Conservation (phyloP, 441 rosid species). For the Bruguiera hainesii region DNA sequence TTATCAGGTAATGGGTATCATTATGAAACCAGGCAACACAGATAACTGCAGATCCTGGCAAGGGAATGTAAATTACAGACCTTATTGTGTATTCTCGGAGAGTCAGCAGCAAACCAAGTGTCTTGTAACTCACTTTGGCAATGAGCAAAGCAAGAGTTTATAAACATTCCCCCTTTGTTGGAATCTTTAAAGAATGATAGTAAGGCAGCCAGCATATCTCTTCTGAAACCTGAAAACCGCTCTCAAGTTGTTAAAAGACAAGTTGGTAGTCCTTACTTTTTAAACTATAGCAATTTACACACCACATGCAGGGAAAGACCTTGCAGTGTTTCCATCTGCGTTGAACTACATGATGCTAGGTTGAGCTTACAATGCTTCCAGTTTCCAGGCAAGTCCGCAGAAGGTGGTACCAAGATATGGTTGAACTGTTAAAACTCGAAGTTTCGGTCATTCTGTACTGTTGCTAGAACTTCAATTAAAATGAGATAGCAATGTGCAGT, state of each 20-base stretch:
- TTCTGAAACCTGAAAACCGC: conserved; percentile 60
- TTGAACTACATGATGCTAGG: conserved; percentile 47
- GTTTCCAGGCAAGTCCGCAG: conserved; percentile 72
- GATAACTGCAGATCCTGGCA: neutral
- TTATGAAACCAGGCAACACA: neutral
- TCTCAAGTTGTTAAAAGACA: neutral
- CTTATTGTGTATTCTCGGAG: conserved; percentile 71
- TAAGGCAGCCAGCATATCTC: conserved; percentile 63
- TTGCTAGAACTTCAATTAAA: neutral
- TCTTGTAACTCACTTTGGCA: conserved; percentile 92
- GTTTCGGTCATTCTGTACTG: neutral
- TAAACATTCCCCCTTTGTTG: conserved; percentile 61
- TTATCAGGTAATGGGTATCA: neutral
- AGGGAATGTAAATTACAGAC: conserved; percentile 30
- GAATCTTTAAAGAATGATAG: conserved; percentile 45
- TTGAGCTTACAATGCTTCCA: conserved; percentile 80
- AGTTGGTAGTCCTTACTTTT: neutral
- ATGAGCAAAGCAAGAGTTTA: conserved; percentile 96
- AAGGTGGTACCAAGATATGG: conserved; percentile 84
- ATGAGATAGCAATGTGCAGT: neutral
- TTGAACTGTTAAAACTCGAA: conserved; percentile 47
- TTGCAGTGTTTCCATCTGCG: conserved; percentile 67
- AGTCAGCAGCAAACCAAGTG: conserved; percentile 83
- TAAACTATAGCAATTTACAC: neutral
- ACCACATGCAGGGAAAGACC: conserved; percentile 33